Base-by-base conservation (phyloP, 164 flowering plant genomes). In the Sextonia rubra region DNA sequence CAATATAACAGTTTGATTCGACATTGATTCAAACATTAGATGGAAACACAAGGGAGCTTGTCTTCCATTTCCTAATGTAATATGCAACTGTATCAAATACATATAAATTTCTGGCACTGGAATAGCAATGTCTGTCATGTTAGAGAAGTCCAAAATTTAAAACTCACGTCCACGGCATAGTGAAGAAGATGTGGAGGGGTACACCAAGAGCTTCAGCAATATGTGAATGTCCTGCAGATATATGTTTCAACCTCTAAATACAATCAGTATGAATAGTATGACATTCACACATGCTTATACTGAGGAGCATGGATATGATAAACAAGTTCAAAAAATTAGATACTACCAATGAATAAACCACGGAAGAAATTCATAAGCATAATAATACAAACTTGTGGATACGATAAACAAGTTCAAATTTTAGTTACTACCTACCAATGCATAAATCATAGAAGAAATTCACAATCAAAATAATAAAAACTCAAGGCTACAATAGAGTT, bases 151-250 rank as follows among this genome's bases (percentile, higher is more conserved):
- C 6, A 7, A 20, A 49, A 70, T 74, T 52, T 29, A 24, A 63
- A 44, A 87, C 99, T 91, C 78, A 95, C 98, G 99, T 95, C 99
- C 99, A 95, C 26, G 99, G 98, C 98, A 91, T 95, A 65, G 99
- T 92, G 80, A 92, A 95, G 82, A 92, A 92, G 60, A 95, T 92
- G 80, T 95, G 99, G 72, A 95, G 82, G 47, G 99, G 98, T 48
- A 92, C 89, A 37, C 89, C 90, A 75, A 94, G 95, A 83, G 97
- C 97, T 90, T 94, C 99, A 71, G 97, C 97, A 80, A 91, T 87
- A 83, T 94, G 99, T 62, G 87, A 85, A 85, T 92, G 97, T 65
- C 99, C 99, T 77, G 71, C 74, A 72, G 44, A 15, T 29, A 64
- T 18, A 64, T 64, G 67, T 17, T 64, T 26, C 15, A 64, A 64